Percentiles rank a stretch among this genome's conserved stretches.
Conservation (phyloP, 805 yeast genomes). For the Saccharomycodes ludwigii region DNA sequence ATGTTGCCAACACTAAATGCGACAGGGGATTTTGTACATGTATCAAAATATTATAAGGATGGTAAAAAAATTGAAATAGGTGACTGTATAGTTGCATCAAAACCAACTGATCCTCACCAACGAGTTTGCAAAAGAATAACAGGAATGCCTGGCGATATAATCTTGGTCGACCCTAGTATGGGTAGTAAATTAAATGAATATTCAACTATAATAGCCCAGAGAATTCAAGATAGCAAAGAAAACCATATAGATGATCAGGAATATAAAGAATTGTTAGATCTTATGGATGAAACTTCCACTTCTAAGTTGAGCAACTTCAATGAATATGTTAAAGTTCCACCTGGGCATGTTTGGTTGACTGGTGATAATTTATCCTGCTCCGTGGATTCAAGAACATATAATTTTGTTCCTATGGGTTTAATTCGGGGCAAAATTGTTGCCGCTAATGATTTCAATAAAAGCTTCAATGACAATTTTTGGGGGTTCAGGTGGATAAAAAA, state of each 20-base stretch:
- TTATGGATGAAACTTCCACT: constrained; percentile 6
- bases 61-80: constrained; percentile 69
- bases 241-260: no score
- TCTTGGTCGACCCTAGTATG: constrained; percentile 69
- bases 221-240: no score
- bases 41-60: constrained; percentile 45
- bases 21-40: constrained; percentile 67
- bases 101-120: constrained; percentile 80
- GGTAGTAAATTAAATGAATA: constrained; percentile 26
- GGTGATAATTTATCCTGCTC: constrained; percentile 89
- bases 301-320: constrained; percentile 15
- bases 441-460: constrained; percentile 43
- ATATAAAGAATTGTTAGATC: constrained; percentile 8
- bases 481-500: constrained; percentile 46
- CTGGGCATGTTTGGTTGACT: constrained; percentile 94
- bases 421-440: constrained; percentile 80
- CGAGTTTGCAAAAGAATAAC: constrained; percentile 87
- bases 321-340: constrained; percentile 66
- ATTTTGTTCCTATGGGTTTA: constrained; percentile 80
- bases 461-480: constrained; percentile 28
- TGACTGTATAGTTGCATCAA: constrained; percentile 75
- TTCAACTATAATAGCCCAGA: constrained; percentile 15
- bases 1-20: constrained; percentile 86
- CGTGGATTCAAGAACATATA: constrained; percentile 79
- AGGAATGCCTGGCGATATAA: constrained; percentile 91